phyloP scores from a whole-genome alignment of 306 rosid species.

The Medicago lupulina region DNA sequence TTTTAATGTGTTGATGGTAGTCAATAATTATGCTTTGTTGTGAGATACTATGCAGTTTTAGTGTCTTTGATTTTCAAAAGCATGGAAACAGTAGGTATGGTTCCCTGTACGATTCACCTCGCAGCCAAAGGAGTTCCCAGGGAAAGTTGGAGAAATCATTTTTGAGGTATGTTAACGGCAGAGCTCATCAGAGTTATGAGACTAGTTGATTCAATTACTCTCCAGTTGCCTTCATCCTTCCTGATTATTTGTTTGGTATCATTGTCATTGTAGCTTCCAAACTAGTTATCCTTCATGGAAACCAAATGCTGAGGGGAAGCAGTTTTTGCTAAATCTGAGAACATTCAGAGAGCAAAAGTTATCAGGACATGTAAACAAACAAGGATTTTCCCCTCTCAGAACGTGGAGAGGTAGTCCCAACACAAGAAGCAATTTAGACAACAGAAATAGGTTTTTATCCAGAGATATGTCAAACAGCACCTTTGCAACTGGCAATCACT shows the following conservation, averaged over 20 bases:
- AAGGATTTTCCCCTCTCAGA: conserved; percentile 55
- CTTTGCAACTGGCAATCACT: conserved; percentile 55
- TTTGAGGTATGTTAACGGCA: conserved; percentile 67
- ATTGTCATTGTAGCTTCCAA: conserved; percentile 65
- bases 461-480: conserved; percentile 52
- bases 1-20: no score
- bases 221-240: neutral
- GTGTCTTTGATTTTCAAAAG: conserved; percentile 76
- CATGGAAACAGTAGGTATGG: conserved; percentile 86
- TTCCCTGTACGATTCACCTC: conserved; percentile 61
- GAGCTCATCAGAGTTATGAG: neutral
- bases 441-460: conserved; percentile 48
- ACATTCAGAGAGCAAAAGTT: conserved; percentile 68
- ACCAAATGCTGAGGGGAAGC: conserved; percentile 73
- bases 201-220: neutral
- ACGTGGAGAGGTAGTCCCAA: conserved; percentile 55
- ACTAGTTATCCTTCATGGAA: conserved; percentile 86
- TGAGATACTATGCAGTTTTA: conserved; percentile 57
- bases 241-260: conserved; percentile 36
- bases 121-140: conserved; percentile 79
- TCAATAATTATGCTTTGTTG: conserved; percentile 14
- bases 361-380: conserved; percentile 51
- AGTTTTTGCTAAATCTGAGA: conserved; percentile 61
- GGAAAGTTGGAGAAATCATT: conserved; percentile 98
- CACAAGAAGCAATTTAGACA: conserved; percentile 51